Base-by-base conservation (phyloP, 257 asterid genomes). In the Penstemon newberryi region DNA sequence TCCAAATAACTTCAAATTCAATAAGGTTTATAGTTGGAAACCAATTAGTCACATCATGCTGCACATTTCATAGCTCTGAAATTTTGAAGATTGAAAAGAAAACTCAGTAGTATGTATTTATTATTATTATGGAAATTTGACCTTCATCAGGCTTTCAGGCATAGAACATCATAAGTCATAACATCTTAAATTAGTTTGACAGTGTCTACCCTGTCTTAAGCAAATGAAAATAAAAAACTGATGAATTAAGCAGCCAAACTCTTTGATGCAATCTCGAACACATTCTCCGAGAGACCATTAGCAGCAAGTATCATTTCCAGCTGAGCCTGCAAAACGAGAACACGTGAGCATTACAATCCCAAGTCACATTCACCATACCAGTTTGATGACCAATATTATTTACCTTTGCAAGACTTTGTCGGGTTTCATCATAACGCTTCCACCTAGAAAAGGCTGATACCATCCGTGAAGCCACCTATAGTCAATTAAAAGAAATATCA, bases 211-310 rank as follows among this genome's bases (percentile, higher is more conserved):
- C 33, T 25, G 33, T 25, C 33, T 2, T 25, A 25, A 25, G 33
- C 33, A 25, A 25, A 25, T 25, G 2, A 25, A 49, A 46, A 49
- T 13, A 49, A 15, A 49, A 49, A 15, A 49, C 33, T 25, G 33
- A n/a, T 9, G 6, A 47, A 7, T 86, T 74, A 92, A 51, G 91
- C 85, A 61, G 89, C 95, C 72, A 92, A 64, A 78, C 98, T 92
- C 93, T 92, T 92, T 9, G 97, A 92, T 25, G 89, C 97, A 44
- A 92, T 90, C 84, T 92, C 98, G 43, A 71, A 92, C 65, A 90
- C 98, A 43, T 90, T 89, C 80, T 89, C 97, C 0, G 98, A 92
- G 3, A 92, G 95, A 15, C 97, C 96, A 56, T 87, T 86, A 6
- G 86, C 62, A 0, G 90, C 59, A 69, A 90, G 65, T 63, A 92